Conservation (phyloP, 495 filamentous ascomycete species). For the Pseudomonodictys pantanalensis region DNA sequence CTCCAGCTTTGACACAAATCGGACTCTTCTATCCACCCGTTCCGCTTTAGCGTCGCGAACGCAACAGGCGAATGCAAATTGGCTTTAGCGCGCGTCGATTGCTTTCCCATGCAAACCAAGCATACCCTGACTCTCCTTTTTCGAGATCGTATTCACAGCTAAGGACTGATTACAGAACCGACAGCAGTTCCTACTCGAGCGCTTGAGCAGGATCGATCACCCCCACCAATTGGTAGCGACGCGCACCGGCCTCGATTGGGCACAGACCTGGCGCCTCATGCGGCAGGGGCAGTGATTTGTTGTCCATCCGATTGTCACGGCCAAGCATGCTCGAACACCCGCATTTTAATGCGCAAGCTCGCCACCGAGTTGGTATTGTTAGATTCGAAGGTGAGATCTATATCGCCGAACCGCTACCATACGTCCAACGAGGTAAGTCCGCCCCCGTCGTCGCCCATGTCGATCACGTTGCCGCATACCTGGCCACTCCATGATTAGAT, state of each 20-base stretch:
- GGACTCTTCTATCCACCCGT: too few species aligned
- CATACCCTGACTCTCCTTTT: not conserved
- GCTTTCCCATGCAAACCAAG: not conserved
- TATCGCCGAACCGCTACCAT: constrained; percentile 12
- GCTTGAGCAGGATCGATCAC: constrained; percentile 28
- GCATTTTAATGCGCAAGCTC: constrained; percentile 27
- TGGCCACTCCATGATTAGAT: not conserved
- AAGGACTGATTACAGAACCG: constrained; percentile 25
- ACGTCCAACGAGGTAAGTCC: constrained; percentile 25
- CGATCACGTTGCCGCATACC: not conserved
- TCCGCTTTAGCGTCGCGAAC: too few species aligned
- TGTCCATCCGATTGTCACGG: constrained; percentile 25
- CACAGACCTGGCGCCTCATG: constrained; percentile 17
- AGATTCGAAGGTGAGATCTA: constrained; percentile 18
- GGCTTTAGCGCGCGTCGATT: not conserved
- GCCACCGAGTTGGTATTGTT: constrained; percentile 26
- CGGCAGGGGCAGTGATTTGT: constrained; percentile 20
- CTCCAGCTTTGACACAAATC: not conserved
- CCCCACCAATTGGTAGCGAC: constrained; percentile 23
- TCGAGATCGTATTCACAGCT: constrained; percentile 9
- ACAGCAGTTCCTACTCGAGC: constrained; percentile 7
- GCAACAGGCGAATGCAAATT: too few species aligned
- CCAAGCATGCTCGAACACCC: constrained; percentile 23
- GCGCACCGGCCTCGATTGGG: constrained; percentile 17
- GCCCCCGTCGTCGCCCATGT: not conserved